Conservation (phyloP, 2,329 filamentous ascomycete genomes). For the Aphanocladium album region DNA sequence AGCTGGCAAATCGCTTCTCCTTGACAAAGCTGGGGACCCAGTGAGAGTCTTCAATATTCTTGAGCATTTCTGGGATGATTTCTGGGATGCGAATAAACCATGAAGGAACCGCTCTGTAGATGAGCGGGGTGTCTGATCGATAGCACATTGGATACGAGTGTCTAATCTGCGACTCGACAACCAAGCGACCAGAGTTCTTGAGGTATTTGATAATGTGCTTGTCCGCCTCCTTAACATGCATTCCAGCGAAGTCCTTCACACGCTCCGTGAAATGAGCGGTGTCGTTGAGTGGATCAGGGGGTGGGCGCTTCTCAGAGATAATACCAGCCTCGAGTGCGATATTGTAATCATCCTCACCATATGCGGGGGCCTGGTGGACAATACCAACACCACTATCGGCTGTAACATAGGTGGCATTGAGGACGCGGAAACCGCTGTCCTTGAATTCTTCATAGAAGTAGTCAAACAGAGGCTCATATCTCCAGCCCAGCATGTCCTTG, state of each 20-base stretch:
- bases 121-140: slow-evolving; percentile 90
- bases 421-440: slow-evolving; percentile 72
- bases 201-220: slow-evolving; percentile 89
- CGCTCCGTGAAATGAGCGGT: slow-evolving; percentile 72
- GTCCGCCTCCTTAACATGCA: slow-evolving; percentile 88
- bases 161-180: slow-evolving; percentile 80
- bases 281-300: slow-evolving; percentile 90
- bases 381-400: slow-evolving; percentile 88
- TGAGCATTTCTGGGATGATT: slow-evolving; percentile 81
- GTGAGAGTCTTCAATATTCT: slow-evolving; percentile 81
- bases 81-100: slow-evolving; percentile 91
- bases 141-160: slow-evolving; percentile 95
- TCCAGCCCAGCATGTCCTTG: slow-evolving; percentile 80
- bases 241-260: slow-evolving; percentile 74
- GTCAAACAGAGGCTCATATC: slow-evolving; percentile 81
- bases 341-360: slow-evolving; percentile 94
- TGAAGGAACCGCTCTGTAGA: slow-evolving; percentile 85
- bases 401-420: slow-evolving; percentile 83
- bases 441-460: slow-evolving; percentile 90
- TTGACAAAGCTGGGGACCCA: slow-evolving; percentile 92
- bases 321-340: slow-evolving; percentile 72
- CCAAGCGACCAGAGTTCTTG: slow-evolving; percentile 67
- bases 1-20: slow-evolving; percentile 83
- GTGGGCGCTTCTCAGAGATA: slow-evolving; percentile 68
- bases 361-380: slow-evolving; percentile 89